Conservation (phyloP, 1,284 basidiomycete genomes). For the Paramarasmius palmivorus region DNA sequence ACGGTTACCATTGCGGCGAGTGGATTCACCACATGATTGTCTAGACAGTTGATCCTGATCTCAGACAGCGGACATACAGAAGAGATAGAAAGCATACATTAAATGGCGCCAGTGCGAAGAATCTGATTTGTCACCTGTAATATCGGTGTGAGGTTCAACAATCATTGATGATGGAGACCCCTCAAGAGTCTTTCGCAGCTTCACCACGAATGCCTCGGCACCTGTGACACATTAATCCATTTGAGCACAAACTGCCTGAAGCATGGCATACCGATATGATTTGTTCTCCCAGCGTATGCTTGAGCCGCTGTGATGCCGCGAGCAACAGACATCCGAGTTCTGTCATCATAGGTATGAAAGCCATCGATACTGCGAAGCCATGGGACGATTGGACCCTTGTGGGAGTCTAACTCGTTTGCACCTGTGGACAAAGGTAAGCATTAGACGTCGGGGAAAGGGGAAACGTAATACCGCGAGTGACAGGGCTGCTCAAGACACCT, state of each 20-base stretch:
- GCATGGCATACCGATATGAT: slow-evolving; percentile 53
- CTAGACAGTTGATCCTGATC: slow-evolving; percentile 30
- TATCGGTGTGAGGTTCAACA: slow-evolving; percentile 57
- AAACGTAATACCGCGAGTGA: slow-evolving; percentile 40
- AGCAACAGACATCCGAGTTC: slow-evolving; percentile 48
- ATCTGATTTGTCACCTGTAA: slow-evolving; percentile 35
- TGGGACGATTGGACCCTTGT: slow-evolving; percentile 59
- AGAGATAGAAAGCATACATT: slow-evolving; percentile 41
- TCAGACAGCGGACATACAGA: neutral
- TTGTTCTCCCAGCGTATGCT: slow-evolving; percentile 51
- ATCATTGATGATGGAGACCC: slow-evolving; percentile 62
- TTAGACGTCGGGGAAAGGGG: slow-evolving; percentile 7
- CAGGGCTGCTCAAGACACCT: slow-evolving; percentile 66
- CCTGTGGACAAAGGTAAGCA: slow-evolving; percentile 29
- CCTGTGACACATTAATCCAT: slow-evolving; percentile 32
- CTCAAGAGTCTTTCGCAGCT: slow-evolving; percentile 59
- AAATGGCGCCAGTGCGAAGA: slow-evolving; percentile 58
- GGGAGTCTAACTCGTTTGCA: slow-evolving; percentile 54
- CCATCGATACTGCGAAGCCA: slow-evolving; percentile 52
- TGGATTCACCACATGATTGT: slow-evolving; percentile 62
- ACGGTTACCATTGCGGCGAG: slow-evolving; percentile 44
- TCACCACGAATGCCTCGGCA: slow-evolving; percentile 71
- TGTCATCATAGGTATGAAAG: slow-evolving; percentile 53
- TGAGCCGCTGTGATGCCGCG: slow-evolving; percentile 56
- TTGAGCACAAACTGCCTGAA: neutral